Percentiles rank a stretch among this genome's conserved stretches.
These are phyloP conservation scores for Colletotrichum caudatum DNA, from an alignment of 2,329 filamentous ascomycete species.

Conservation along the genomic window DNA sequence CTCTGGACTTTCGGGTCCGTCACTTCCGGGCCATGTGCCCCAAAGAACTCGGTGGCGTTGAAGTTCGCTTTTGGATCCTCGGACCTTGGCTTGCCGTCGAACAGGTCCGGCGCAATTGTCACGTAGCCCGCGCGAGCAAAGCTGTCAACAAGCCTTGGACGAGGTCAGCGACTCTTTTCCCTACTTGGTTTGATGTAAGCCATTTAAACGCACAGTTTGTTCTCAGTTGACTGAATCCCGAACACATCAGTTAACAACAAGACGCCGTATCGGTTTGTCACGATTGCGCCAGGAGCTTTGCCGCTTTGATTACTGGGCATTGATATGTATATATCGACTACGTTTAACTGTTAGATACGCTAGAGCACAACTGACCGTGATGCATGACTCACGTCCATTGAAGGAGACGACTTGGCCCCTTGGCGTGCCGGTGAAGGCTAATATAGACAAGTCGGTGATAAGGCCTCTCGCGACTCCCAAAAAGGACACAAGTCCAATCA, in stretches of 20 bases:
- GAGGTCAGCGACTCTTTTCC: not conserved
- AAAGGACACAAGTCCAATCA: not conserved
- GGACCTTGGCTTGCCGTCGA: conserved; percentile 67
- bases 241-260: conserved; percentile 51
- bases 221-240: conserved; percentile 49
- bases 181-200: too few relatives aligned
- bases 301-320: conserved; percentile 20
- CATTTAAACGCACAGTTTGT: conserved; percentile 34
- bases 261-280: conserved; percentile 7
- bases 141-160: conserved; percentile 67
- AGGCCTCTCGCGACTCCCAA: not conserved
- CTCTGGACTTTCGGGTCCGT: conserved; percentile 61
- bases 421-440: conserved; percentile 33
- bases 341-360: not conserved
- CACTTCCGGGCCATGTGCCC: conserved; percentile 52
- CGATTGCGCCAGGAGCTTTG: not conserved
- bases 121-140: conserved; percentile 76
- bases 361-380: not conserved
- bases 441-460: conserved; percentile 26
- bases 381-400: conserved; percentile 18
- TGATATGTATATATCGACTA: conserved; percentile 30
- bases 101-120: conserved; percentile 74
- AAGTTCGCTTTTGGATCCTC: conserved; percentile 49
- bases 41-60: conserved; percentile 56
- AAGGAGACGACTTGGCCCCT: conserved; percentile 7